These are phyloP conservation scores for Aaosphaeria pasadenensis DNA, from an alignment of 2,329 filamentous ascomycete species.

Conservation along the genomic window DNA sequence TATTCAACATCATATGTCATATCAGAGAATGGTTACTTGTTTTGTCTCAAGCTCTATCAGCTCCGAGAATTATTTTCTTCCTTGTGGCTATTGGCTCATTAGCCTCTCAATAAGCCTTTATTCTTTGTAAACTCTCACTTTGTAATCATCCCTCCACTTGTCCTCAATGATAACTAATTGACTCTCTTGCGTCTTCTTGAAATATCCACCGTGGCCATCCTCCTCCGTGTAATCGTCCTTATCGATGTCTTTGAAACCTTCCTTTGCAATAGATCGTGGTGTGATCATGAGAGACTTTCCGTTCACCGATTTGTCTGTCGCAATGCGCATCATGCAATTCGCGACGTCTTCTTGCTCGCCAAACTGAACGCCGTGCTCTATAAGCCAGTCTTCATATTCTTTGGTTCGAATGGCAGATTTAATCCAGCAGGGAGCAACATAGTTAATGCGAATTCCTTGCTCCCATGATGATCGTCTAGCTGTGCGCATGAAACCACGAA, in stretches of 20 bases:
- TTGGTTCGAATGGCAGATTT: constrained; percentile 26
- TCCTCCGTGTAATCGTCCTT: constrained; percentile 37
- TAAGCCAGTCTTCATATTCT: constrained; percentile 42
- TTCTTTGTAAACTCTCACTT: constrained; percentile 35
- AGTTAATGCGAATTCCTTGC: constrained; percentile 47
- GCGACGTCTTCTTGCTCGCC: constrained; percentile 28
- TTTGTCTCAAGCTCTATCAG: neutral
- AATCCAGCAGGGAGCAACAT: constrained; percentile 24
- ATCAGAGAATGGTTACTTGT: neutral
- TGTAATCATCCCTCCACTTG: constrained; percentile 38
- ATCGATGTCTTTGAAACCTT: constrained; percentile 42
- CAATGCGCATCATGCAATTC: constrained; percentile 32
- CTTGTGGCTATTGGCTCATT: neutral
- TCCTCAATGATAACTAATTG: constrained; percentile 45
- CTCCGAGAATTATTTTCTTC: neutral
- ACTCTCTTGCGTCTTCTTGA: constrained; percentile 38
- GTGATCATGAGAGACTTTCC: constrained; percentile 41
- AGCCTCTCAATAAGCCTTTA: neutral
- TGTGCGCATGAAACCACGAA: constrained; percentile 43
- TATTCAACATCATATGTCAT: neutral
- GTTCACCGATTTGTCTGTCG: constrained; percentile 17
- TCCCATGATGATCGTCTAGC: constrained; percentile 36
- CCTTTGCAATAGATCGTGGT: constrained; percentile 36
- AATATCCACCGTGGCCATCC: constrained; percentile 30
- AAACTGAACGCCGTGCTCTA: constrained; percentile 42